Evolutionary conservation across 345 rosid genomes (phyloP).

Genomic region (Excoecaria cochinchinensis): DNA sequence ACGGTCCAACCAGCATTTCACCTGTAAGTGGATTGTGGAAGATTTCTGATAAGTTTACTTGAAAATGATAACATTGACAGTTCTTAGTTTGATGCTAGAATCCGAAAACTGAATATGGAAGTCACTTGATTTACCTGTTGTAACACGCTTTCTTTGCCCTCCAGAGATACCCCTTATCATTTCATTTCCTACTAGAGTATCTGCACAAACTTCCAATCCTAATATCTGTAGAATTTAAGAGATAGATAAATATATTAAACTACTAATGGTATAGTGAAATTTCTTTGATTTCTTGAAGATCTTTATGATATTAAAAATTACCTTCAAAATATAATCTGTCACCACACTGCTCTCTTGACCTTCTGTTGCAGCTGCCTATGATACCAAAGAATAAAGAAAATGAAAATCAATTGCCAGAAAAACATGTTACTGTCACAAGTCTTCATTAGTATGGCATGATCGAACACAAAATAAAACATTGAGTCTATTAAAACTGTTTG

Average conservation of each 20-base stretch:
- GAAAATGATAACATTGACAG: not conserved
- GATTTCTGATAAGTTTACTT: not conserved
- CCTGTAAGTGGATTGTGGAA: constrained; percentile 31
- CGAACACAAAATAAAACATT: not conserved
- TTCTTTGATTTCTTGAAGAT: not conserved
- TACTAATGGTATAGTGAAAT: not conserved
- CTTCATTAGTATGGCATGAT: not conserved
- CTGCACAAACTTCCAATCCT: constrained; percentile 71
- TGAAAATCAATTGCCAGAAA: not conserved
- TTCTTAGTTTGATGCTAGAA: not conserved
- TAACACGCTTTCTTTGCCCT: constrained; percentile 78
- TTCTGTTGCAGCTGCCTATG: constrained; percentile 51
- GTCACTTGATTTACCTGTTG: constrained; percentile 49
- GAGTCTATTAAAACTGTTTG: not conserved
- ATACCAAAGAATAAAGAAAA: not conserved
- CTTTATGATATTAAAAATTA: constrained; percentile 10
- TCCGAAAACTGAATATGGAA: not conserved
- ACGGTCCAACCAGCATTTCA: constrained; percentile 74
- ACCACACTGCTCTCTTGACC: constrained; percentile 61
- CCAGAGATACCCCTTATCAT: constrained; percentile 85
- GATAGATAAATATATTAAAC: too few species aligned
- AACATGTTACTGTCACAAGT: too few species aligned
- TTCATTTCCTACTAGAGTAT: constrained; percentile 65
- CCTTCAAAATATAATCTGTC: constrained; percentile 80
- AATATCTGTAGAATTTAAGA: constrained; percentile 45